phyloP scores from a whole-genome alignment of 495 filamentous ascomycete species.

The Podospora appendiculata region DNA sequence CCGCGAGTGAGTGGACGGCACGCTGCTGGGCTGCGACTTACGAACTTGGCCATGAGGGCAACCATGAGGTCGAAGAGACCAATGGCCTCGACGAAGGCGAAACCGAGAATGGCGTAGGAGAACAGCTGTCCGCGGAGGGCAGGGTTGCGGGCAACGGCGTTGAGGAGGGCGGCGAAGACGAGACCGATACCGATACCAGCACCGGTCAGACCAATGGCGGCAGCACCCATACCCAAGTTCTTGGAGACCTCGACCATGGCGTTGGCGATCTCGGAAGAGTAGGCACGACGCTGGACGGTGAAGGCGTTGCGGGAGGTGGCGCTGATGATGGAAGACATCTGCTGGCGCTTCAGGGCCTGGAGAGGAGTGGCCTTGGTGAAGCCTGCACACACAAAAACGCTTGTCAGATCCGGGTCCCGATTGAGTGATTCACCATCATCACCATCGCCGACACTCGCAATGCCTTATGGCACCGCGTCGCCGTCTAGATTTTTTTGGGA shows the following conservation, averaged over 20 bases:
- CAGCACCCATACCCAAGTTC: constrained; percentile 79
- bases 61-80: constrained; percentile 92
- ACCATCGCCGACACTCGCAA: neutral
- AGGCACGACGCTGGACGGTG: constrained; percentile 57
- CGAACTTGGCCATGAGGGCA: constrained; percentile 79
- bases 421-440: neutral
- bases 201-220: constrained; percentile 83
- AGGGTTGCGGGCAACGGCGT: constrained; percentile 81
- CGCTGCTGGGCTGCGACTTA: constrained; percentile 26
- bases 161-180: constrained; percentile 80
- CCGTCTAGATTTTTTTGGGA: neutral
- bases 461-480: too few relatives aligned
- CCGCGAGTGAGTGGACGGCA: neutral
- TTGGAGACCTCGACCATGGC: constrained; percentile 83
- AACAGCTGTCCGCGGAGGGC: constrained; percentile 85
- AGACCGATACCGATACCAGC: constrained; percentile 90
- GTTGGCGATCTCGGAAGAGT: constrained; percentile 74
- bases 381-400: constrained; percentile 16
- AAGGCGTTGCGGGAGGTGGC: constrained; percentile 58
- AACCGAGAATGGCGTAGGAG: constrained; percentile 89
- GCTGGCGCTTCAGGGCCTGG: constrained; percentile 62
- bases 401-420: constrained; percentile 1
- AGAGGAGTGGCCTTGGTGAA: constrained; percentile 39
- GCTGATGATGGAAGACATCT: constrained; percentile 56
- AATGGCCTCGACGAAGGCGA: constrained; percentile 90